Percentiles rank a stretch among this genome's conserved stretches.
phyloP scores from a whole-genome alignment of 2,329 filamentous ascomycete genomes.

The Apiospora rasikravindrae region DNA sequence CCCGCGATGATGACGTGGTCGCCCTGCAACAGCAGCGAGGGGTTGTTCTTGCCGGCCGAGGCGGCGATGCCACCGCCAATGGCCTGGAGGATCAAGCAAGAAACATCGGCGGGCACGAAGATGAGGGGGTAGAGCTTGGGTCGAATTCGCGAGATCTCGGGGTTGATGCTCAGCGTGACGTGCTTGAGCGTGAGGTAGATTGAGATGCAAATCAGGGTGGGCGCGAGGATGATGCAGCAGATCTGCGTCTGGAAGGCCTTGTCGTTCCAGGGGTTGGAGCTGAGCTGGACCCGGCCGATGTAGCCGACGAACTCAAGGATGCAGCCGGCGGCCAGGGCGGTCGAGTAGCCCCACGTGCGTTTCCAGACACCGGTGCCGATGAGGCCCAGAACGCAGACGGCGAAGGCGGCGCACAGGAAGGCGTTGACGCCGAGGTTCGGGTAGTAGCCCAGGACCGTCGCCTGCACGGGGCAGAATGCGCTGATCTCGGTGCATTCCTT shows the following conservation, averaged over 20 bases:
- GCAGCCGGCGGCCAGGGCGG: slow-evolving; percentile 54
- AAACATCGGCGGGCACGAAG: slow-evolving; percentile 65
- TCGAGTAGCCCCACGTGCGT: slow-evolving; percentile 61
- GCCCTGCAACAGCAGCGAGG: slow-evolving; percentile 47
- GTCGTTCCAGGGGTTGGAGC: slow-evolving; percentile 59
- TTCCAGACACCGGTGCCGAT: slow-evolving; percentile 52
- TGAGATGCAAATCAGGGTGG: slow-evolving; percentile 64
- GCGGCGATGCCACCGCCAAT: slow-evolving; percentile 62
- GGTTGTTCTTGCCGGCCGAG: slow-evolving; percentile 47
- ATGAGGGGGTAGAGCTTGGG: slow-evolving; percentile 59
- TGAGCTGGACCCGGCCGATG: slow-evolving; percentile 55
- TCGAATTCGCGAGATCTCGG: slow-evolving; percentile 55
- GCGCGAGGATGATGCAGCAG: slow-evolving; percentile 62
- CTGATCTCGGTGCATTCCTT: slow-evolving; percentile 46
- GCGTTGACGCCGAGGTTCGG: slow-evolving; percentile 62
- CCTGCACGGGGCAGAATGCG: slow-evolving; percentile 53
- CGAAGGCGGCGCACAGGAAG: slow-evolving; percentile 59
- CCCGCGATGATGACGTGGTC: slow-evolving; percentile 60
- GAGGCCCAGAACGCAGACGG: slow-evolving; percentile 47
- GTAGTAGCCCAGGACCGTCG: slow-evolving; percentile 60
- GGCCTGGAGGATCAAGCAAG: slow-evolving; percentile 63
- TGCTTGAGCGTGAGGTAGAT: slow-evolving; percentile 71
- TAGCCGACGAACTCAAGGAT: slow-evolving; percentile 60
- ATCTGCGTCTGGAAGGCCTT: slow-evolving; percentile 64
- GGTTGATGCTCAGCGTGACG: slow-evolving; percentile 54